A percentile compares a stretch with the other conserved stretches of the same genome.
Evolutionary conservation across 148 eudicot species (phyloP).

Genomic region (Chenopodium berlandieri): DNA sequence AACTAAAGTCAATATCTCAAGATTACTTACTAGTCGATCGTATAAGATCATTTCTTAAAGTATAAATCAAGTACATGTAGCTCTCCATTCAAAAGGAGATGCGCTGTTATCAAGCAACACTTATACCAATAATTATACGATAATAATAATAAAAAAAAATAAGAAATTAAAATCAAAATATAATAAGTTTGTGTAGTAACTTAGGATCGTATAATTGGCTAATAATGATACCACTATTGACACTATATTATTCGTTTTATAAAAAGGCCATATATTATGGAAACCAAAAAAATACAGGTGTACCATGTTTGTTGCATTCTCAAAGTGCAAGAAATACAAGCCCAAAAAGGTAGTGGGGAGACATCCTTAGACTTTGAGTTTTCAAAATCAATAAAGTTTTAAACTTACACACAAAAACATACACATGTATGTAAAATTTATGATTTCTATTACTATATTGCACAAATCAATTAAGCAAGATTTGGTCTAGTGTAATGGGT

Average conservation of each 20-base stretch:
- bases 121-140: not conserved
- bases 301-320: conserved; percentile 18
- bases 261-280: not conserved
- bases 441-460: too few relatives aligned
- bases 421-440: not conserved
- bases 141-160: not conserved
- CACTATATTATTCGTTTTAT: not conserved
- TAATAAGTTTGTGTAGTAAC: too few relatives aligned
- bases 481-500: too few relatives aligned
- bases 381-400: conserved; percentile 5
- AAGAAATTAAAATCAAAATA: too few relatives aligned
- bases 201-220: conserved; percentile 14
- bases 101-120: not conserved
- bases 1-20: not conserved
- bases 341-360: conserved; percentile 20
- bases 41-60: not conserved
- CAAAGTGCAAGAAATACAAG: conserved; percentile 1
- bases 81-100: not conserved
- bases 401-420: conserved; percentile 6
- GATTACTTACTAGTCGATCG: not conserved
- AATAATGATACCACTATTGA: not conserved
- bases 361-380: conserved; percentile 15
- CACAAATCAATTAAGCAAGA: too few relatives aligned
- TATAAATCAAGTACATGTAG: not conserved
- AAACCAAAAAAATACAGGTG: conserved; percentile 23